Base-by-base conservation (phyloP, 257 asterid species). In the Gentiana dahurica region DNA sequence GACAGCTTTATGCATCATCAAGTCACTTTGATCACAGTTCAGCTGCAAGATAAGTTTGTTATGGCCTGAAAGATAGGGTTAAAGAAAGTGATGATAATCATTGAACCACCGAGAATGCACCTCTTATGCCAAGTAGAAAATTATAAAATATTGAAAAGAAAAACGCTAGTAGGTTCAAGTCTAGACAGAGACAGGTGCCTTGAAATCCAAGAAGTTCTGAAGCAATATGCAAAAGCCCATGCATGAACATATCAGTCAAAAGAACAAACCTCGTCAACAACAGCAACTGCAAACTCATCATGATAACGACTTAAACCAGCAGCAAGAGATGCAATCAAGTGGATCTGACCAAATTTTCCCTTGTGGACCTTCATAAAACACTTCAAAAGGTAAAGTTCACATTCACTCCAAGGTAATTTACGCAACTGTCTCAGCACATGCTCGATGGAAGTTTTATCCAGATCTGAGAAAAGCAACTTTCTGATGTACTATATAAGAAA, bases 331-430 rank as follows among this genome's bases (percentile, higher is more conserved):
- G 99, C 99, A 69, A 92, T 80, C 86, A 92, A 79, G 83, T 88
- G 99, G 72, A 92, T 88, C 68, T 92, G 99, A 54, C 99, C 93
- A 64, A 85, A 92, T 76, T 92, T 92, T 52, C 99, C 99, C 76
- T 78, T 92, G 81, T 92, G 99, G 73, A 92, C 89, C 77, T 92
- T 92, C 87, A 92, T 69, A 73, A 92, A 88, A 70, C 95, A 88
- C 83, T 92, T 92, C 80, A 92, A 73, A 53, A 92, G 80, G 80
- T 88, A 92, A 11, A 65, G 44, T 54, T 88, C 87, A 60, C 95
- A 92, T 80, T 92, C 99, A 68, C 67, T 77, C 99, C 99, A 92
- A 57, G 99, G 95, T 53, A 92, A 82, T 77, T 88, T 92, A 46
- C 99, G 91, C 49, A 92, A 79, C 67, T 92, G 99, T 60, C 99